These are phyloP conservation scores for Phaeosphaeria sp. DNA, from an alignment of 2,329 filamentous ascomycete genomes.

Conservation along the genomic window DNA sequence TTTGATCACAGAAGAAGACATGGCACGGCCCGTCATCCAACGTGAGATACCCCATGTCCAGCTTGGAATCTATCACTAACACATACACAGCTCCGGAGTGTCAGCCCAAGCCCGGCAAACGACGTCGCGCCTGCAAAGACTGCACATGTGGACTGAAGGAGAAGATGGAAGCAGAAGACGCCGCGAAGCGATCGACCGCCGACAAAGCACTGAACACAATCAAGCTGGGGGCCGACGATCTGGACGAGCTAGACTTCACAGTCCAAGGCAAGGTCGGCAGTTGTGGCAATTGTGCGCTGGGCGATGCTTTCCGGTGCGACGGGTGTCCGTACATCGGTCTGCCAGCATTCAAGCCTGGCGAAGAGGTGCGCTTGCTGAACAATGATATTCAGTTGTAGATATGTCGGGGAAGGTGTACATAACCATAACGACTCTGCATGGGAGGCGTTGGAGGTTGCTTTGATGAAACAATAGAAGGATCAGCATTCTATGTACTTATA, in stretches of 20 bases:
- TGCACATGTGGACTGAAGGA: constrained; percentile 94
- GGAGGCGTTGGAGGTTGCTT: constrained; percentile 7
- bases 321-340: constrained; percentile 86
- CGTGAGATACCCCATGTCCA: constrained; percentile 65
- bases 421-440: constrained; percentile 5
- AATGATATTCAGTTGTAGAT: constrained; percentile 79
- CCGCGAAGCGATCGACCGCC: constrained; percentile 68
- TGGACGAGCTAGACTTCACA: constrained; percentile 93
- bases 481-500: too few species aligned
- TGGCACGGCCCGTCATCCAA: constrained; percentile 76
- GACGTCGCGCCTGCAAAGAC: constrained; percentile 94
- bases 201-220: constrained; percentile 70
- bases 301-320: constrained; percentile 75
- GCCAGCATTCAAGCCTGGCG: constrained; percentile 94
- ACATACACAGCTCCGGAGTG: constrained; percentile 75
- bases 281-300: constrained; percentile 91
- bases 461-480: neutral
- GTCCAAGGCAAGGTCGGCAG: constrained; percentile 96
- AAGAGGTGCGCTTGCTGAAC: constrained; percentile 88
- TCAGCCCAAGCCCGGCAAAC: constrained; percentile 83
- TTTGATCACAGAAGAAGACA: constrained; percentile 83
- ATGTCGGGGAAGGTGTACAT: neutral
- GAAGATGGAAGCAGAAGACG: constrained; percentile 85
- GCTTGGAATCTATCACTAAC: constrained; percentile 9
- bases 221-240: constrained; percentile 76